These are phyloP conservation scores for Phaffia australis DNA, from an alignment of 768 basidiomycete species.

Conservation along the genomic window DNA sequence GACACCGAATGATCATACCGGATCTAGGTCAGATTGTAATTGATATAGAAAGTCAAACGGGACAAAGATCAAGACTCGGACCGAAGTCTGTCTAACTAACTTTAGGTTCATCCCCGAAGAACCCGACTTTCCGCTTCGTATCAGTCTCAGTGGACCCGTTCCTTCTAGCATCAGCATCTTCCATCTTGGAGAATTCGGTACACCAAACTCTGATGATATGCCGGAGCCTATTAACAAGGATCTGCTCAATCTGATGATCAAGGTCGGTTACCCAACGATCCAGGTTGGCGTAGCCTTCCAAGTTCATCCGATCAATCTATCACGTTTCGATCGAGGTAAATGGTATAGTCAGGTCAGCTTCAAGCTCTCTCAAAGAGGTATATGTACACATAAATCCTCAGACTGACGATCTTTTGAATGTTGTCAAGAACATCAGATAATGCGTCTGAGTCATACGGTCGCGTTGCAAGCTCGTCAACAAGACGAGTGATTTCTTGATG, in stretches of 20 bases:
- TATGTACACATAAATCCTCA: background rate
- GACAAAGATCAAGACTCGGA: no score
- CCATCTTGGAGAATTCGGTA: constrained; percentile 64
- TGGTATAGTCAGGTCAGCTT: background rate
- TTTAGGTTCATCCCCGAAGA: constrained; percentile 66
- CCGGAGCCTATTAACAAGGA: constrained; percentile 61
- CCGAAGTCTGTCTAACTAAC: background rate
- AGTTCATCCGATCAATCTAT: constrained; percentile 82
- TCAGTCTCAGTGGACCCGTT: constrained; percentile 12
- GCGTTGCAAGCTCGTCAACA: constrained; percentile 77
- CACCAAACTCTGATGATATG: constrained; percentile 81
- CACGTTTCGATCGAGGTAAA: background rate
- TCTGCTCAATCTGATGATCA: constrained; percentile 66
- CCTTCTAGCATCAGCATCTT: constrained; percentile 46
- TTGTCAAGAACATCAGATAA: constrained; percentile 66
- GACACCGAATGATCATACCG: no score
- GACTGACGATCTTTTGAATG: constrained; percentile 70
- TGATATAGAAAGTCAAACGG: no score
- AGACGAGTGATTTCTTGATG: constrained; percentile 73
- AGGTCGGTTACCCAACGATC: constrained; percentile 83
- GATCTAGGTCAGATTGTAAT: no score
- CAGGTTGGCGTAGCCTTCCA: constrained; percentile 90
- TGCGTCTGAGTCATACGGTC: constrained; percentile 69
- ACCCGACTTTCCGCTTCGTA: constrained; percentile 24
- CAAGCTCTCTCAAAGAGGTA: background rate